Base-by-base conservation (phyloP, 1,284 basidiomycete genomes). In the Heliocybe sulcata region DNA sequence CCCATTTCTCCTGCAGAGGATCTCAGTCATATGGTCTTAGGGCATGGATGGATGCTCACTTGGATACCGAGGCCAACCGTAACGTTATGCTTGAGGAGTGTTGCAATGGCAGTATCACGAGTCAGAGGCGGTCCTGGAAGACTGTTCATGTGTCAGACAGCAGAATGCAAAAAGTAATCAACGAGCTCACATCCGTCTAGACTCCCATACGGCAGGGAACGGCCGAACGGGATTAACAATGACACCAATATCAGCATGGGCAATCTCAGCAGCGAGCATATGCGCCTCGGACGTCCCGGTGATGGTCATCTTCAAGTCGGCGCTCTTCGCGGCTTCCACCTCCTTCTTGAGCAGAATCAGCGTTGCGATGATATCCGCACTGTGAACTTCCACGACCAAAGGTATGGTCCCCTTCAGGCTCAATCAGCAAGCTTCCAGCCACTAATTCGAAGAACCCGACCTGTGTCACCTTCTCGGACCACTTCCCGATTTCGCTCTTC, bases 351-450 rank as follows among this genome's bases (percentile, higher is more conserved):
- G 74, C 14, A 77, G 67, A 33, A 96, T 70, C 16, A 96, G 69
- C 8, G 87, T 83, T 0, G 88, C 86, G 52, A 95, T 94, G 49
- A 87, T 73, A 67, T 94, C 89, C 10, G 88, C 89, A 55, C 77
- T 81, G 59, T 78, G 69, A 0, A 77, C 77, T 1, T 77, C 69
- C 20, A 87, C 70, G 1, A 87, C 80, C 45, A 90, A 65, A 9
- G 83, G 77, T 12, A 82, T 57, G 33, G 73, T 61, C 27, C 85
- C 81, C 68, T 78, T 16, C 2, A 19, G 54, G 45, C 19, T 45
- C 22, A 48, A 23, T 20, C 35, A 2, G 56, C 20, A 8, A 20
- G 19, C 3, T 35, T 19, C 8, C 25, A 27, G 45, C n/a, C 9
- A 35, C 35, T 45, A 14, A 38, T 52, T 51, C 19, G 22, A 25